A percentile compares a stretch with the other conserved stretches of the same genome.
Conservation (phyloP, 768 basidiomycete species). For the Suillus occidentalis region DNA sequence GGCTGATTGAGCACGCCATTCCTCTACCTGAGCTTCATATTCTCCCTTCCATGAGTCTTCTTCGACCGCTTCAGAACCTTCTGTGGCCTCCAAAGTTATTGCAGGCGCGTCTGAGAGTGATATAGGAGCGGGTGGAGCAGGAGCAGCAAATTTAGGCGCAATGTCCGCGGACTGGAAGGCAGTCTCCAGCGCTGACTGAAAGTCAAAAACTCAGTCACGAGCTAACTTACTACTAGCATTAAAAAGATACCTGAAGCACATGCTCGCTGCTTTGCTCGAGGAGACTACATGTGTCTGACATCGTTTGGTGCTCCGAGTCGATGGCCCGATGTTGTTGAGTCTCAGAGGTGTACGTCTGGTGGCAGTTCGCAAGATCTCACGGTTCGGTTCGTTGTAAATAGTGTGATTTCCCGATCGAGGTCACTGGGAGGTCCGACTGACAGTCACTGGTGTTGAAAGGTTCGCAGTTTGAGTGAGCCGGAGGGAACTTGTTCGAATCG, state of each 20-base stretch:
- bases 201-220: not conserved
- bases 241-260: constrained; percentile 23
- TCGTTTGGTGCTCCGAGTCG: constrained; percentile 12
- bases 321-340: not conserved
- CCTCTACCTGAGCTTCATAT: constrained; percentile 65
- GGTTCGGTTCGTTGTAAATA: not conserved
- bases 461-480: no score
- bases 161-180: constrained; percentile 29
- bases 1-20: constrained; percentile 74
- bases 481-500: no score
- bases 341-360: not conserved
- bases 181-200: constrained; percentile 25
- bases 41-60: constrained; percentile 63
- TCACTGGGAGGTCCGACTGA: no score
- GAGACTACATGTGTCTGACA: constrained; percentile 25
- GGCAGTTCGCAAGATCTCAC: not conserved
- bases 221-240: not conserved
- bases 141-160: constrained; percentile 12
- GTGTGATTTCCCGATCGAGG: no score
- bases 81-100: not conserved
- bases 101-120: not conserved
- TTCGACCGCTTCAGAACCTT: constrained; percentile 3
- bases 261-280: constrained; percentile 24
- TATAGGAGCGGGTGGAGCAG: constrained; percentile 3
- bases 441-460: no score